Base-by-base conservation (phyloP, 2,329 filamentous ascomycete genomes). In the Xylariaceae sp. region DNA sequence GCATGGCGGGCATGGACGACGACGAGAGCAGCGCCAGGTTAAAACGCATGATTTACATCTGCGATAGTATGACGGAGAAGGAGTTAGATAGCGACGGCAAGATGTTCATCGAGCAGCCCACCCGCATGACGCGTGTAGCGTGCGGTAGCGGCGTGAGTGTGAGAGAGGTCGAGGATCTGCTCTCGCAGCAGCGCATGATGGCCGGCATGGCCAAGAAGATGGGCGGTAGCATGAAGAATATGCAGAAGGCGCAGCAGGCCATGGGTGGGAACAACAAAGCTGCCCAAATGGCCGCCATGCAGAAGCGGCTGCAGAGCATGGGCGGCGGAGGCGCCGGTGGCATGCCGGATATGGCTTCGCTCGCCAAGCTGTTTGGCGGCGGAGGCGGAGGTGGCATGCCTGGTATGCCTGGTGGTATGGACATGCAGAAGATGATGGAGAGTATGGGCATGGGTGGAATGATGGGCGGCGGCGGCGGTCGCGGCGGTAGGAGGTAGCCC, bases 101-200 rank as follows among this genome's bases (percentile, higher is more conserved):
- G 73, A 83, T 96, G 57, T 93, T 99, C 60, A 83, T 95, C 52
- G 90, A 96, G 18, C 89, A 97, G 67, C 94, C 94, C 1, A 89
- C 88, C 13, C 84, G 94, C 40, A 96, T 97, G 85, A 96, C 92
- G 14, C 83, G 94, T 34, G 87, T 99, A 45, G 94, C 94, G 0
- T 83, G 86, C 47, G 94, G 94, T 0, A 94, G 89, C 5, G 94
- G 94, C 31, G 97, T 94, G 0, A 89, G 83, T 38, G 94, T 99
- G 2, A 83, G 81, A 19, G 94, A 99, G 70, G 91, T 99, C 14
- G 94, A 99, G 71, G 94, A 99, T 66, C 78, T 99, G 6, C 81
- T 99, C n/a, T 96, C 92, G 0, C 94, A 99, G 73, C 93, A 97
- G 70, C 87, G 90, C 63, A 96, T 97, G 89, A 99, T 99, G 94